These are phyloP conservation scores for Fusarium sp. DNA, from an alignment of 2,329 filamentous ascomycete genomes.

Conservation along the genomic window DNA sequence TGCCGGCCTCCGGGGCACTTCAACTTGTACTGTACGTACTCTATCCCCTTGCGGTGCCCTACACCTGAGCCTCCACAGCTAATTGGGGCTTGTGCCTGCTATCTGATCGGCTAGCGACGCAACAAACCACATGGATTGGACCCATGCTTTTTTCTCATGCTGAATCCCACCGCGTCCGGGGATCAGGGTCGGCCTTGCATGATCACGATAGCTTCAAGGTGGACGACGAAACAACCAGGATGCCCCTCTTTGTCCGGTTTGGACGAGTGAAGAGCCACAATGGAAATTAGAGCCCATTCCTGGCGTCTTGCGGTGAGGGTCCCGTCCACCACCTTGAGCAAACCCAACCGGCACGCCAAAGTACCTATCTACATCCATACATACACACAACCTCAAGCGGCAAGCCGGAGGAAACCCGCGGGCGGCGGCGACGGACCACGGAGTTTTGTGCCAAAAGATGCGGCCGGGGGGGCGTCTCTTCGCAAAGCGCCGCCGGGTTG, in stretches of 20 bases:
- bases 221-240: conserved; percentile 6
- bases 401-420: conserved; percentile 20
- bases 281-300: conserved; percentile 28
- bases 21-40: conserved; percentile 22
- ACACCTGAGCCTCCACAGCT: conserved; percentile 7
- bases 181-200: conserved; percentile 43
- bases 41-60: conserved; percentile 9
- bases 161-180: conserved; percentile 27
- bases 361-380: neutral
- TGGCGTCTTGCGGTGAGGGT: conserved; percentile 38
- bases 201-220: conserved; percentile 45
- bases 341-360: conserved; percentile 23
- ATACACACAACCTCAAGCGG: conserved; percentile 12
- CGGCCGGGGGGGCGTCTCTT: conserved; percentile 2
- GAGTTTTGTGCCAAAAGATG: conserved; percentile 7
- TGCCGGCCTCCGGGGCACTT: conserved; percentile 31
- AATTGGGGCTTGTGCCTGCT: conserved; percentile 1
- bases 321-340: neutral
- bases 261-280: conserved; percentile 31
- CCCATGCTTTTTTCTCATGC: conserved; percentile 24
- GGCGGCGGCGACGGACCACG: conserved; percentile 7
- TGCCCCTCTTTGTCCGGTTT: conserved; percentile 7
- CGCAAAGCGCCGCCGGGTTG: conserved; percentile 16
- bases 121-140: conserved; percentile 13
- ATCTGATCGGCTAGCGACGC: conserved; percentile 15